Evolutionary conservation across 2,329 filamentous ascomycete species (phyloP).

Genomic region (Decorospora gaudefroyi): DNA sequence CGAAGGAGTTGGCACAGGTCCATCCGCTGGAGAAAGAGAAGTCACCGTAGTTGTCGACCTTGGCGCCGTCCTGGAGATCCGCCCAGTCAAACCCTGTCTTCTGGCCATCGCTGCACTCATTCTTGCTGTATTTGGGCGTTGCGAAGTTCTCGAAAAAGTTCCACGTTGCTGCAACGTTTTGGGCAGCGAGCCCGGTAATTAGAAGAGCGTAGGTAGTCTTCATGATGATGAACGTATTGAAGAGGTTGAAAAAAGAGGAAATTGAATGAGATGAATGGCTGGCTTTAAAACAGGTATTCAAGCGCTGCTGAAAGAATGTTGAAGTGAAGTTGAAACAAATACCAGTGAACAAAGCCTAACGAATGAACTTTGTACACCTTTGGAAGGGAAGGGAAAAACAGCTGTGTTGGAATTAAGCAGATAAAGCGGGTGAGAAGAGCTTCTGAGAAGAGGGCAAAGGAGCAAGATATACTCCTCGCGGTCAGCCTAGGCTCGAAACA

Average conservation of each 20-base stretch:
- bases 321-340: too few species aligned
- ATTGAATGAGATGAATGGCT: too few species aligned
- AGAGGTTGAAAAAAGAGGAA: too few species aligned
- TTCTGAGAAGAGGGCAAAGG: constrained; percentile 19
- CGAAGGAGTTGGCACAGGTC: constrained; percentile 65
- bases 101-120: constrained; percentile 75
- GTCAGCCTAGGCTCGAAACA: constrained; percentile 33
- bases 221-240: too few species aligned
- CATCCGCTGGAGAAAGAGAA: constrained; percentile 69
- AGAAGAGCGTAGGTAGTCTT: constrained; percentile 52
- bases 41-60: constrained; percentile 68
- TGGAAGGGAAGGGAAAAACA: constrained; percentile 25
- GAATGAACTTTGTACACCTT: constrained; percentile 45
- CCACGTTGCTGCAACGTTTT: constrained; percentile 57
- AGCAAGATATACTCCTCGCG: constrained; percentile 34
- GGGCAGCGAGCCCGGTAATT: constrained; percentile 53
- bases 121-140: constrained; percentile 73
- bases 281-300: too few species aligned
- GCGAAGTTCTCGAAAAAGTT: constrained; percentile 60
- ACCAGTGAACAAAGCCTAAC: constrained; percentile 46
- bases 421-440: constrained; percentile 19
- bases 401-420: constrained; percentile 23
- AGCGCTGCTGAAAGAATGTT: constrained; percentile 13
- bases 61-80: constrained; percentile 55
- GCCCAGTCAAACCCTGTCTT: constrained; percentile 72